Conservation (phyloP, 2,329 filamentous ascomycete genomes). For the Scleromitrula shiraiana region DNA sequence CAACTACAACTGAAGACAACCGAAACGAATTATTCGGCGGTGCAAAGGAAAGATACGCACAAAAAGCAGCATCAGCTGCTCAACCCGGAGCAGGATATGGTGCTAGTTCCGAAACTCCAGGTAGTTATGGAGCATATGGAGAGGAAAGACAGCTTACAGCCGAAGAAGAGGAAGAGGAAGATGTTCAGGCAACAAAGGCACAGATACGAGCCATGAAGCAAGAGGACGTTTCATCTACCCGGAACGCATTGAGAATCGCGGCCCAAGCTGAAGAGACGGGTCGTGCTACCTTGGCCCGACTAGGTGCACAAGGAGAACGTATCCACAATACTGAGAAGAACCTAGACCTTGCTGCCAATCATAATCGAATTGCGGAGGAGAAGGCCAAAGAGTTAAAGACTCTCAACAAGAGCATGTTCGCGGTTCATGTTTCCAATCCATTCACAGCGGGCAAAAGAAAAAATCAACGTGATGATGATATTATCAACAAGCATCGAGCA, state of each 20-base stretch:
- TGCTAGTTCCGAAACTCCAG: slow-evolving; percentile 17
- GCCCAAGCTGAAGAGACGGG: slow-evolving; percentile 64
- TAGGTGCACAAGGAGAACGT: slow-evolving; percentile 72
- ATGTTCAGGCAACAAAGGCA: slow-evolving; percentile 62
- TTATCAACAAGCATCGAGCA: slow-evolving; percentile 59
- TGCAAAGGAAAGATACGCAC: slow-evolving; percentile 29
- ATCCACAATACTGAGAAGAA: slow-evolving; percentile 78
- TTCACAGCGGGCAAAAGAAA: slow-evolving; percentile 64
- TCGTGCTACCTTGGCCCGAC: slow-evolving; percentile 60
- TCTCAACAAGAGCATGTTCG: slow-evolving; percentile 86
- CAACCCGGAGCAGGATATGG: slow-evolving; percentile 23
- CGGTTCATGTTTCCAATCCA: slow-evolving; percentile 67
- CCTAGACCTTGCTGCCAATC: slow-evolving; percentile 69
- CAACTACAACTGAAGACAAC: slow-evolving; percentile 40
- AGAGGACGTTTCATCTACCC: slow-evolving; percentile 64
- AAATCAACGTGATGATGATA: slow-evolving; percentile 56
- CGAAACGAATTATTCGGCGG: slow-evolving; percentile 54
- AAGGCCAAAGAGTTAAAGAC: slow-evolving; percentile 77
- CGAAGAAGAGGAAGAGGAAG: slow-evolving; percentile 65
- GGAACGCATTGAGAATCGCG: slow-evolving; percentile 61
- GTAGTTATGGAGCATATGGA: slow-evolving; percentile 47
- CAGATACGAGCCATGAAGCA: slow-evolving; percentile 71
- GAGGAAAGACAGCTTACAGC: slow-evolving; percentile 72
- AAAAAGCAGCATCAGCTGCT: slow-evolving; percentile 21
- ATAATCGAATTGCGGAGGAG: slow-evolving; percentile 69